Conservation (phyloP, 768 basidiomycete species). For the Rickenella mellea region DNA sequence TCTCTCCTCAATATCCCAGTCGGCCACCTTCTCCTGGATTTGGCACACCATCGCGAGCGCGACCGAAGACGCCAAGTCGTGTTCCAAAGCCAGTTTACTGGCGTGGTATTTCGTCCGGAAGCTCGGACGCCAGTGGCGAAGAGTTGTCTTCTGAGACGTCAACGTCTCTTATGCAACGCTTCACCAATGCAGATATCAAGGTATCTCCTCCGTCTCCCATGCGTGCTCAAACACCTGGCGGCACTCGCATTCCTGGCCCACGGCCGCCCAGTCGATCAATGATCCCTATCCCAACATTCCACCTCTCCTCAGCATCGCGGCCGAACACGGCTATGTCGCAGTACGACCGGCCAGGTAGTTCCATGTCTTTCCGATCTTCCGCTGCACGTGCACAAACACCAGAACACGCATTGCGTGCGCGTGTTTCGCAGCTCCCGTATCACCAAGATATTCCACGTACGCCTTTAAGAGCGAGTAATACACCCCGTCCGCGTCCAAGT, state of each 20-base stretch:
- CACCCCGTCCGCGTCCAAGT: no score
- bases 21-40: slow-evolving; percentile 38
- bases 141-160: slow-evolving; percentile 31
- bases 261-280: slow-evolving; percentile 77
- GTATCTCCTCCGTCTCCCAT: slow-evolving; percentile 10
- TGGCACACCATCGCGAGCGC: slow-evolving; percentile 47
- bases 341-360: slow-evolving; percentile 43
- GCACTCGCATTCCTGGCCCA: slow-evolving; percentile 39
- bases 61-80: slow-evolving; percentile 71
- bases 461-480: slow-evolving; percentile 26
- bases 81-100: slow-evolving; percentile 57
- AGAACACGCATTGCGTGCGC: slow-evolving; percentile 50
- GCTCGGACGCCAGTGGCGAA: slow-evolving; percentile 35
- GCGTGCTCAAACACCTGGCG: slow-evolving; percentile 31
- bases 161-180: slow-evolving; percentile 41
- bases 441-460: slow-evolving; percentile 33
- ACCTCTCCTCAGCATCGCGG: slow-evolving; percentile 59
- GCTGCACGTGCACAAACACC: slow-evolving; percentile 58
- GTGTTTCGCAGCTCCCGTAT: slow-evolving; percentile 48
- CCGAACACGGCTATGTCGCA: slow-evolving; percentile 66
- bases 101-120: slow-evolving; percentile 38
- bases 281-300: slow-evolving; percentile 72
- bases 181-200: slow-evolving; percentile 47
- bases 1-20: no score
- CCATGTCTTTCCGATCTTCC: slow-evolving; percentile 34